Base-by-base conservation (phyloP, 305 asterid species). In the Fraxinus nigra region DNA sequence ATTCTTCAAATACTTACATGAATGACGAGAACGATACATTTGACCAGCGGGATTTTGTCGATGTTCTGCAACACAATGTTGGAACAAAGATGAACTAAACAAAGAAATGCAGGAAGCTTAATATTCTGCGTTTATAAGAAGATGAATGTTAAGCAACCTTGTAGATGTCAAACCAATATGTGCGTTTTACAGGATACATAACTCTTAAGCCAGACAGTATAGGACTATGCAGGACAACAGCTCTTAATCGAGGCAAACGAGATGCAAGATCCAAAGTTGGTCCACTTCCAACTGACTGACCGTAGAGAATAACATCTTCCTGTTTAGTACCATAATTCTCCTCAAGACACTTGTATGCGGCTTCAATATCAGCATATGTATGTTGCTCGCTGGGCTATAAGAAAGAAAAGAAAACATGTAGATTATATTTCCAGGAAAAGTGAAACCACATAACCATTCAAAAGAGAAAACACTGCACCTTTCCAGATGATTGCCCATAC, bases 271-370 rank as follows among this genome's bases (percentile, higher is more conserved):
- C 97, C 88, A 95, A 88, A 74, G 98, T 91, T 5, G 98, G 98
- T 11, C 98, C 98, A 80, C 98, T 95, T 24, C 98, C 98, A 33
- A 95, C 98, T 4, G 98, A 95, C 82, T 95, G 98, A 48, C 98
- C 98, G 24, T 93, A 95, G 20, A 95, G 88, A 78, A 95, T 92
- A 28, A 95, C 85, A 48, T 93, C 97, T 85, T 95, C 98, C 82
- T 93, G 98, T 84, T 92, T 95, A 26, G 97, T 90, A 63, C 97
- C 95, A 82, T 95, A 95, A 83, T 89, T 92, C 90, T 95, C 98
- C 87, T 95, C 98, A 32, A 95, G 97, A 85, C 97, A 95, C 90
- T 93, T 95, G 48, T 89, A 93, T 32, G 97, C 97, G 80, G 98
- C 97, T 85, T 95, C 98, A 74, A 95, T 91, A 84, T 95, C 98